phyloP scores from a whole-genome alignment of 176 grass and related monocot species.

The Triticum monococcum region DNA sequence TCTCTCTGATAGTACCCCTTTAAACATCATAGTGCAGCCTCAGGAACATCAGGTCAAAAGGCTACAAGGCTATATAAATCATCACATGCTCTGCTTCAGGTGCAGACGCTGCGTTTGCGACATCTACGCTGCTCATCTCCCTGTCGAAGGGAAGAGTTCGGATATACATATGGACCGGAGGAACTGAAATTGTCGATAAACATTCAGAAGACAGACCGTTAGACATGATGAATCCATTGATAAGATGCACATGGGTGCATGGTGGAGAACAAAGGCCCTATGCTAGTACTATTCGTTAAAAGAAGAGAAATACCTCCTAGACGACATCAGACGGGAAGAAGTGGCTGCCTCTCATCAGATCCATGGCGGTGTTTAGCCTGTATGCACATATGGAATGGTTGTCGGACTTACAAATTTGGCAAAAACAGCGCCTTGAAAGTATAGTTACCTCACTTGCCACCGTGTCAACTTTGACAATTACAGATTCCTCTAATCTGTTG shows the following conservation, averaged over 20 bases:
- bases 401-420: background rate
- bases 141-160: background rate
- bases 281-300: background rate
- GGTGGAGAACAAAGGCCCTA: background rate
- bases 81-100: background rate
- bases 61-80: background rate
- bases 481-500: conserved; percentile 56
- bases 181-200: background rate
- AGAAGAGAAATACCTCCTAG: conserved; percentile 21
- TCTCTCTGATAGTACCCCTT: background rate
- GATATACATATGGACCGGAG: background rate
- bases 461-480: conserved; percentile 49
- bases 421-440: background rate
- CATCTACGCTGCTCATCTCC: background rate
- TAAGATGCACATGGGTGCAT: background rate
- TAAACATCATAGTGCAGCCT: conserved; percentile 4
- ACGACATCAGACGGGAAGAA: conserved; percentile 80
- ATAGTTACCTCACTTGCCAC: conserved; percentile 58
- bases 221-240: background rate
- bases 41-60: conserved; percentile 25
- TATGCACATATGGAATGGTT: conserved; percentile 13
- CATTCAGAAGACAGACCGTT: background rate
- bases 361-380: conserved; percentile 70
- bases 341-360: conserved; percentile 66
- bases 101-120: background rate